Base-by-base conservation (phyloP, 1,139 yeast species). In the Debaryomycetaceae sp. region DNA sequence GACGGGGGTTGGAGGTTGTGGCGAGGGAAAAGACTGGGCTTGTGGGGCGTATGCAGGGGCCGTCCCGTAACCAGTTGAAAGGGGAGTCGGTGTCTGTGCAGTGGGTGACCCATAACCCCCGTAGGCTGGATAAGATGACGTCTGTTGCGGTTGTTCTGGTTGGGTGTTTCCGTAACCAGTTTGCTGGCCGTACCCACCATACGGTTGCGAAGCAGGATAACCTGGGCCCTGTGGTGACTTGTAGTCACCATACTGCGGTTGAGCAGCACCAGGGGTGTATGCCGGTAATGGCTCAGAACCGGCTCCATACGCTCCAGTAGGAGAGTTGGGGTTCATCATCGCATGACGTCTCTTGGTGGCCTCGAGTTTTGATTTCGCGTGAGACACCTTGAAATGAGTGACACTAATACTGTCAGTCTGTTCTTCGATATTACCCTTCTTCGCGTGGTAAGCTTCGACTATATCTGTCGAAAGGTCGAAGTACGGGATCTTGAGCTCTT, bases 401-500 rank as follows among this genome's bases (percentile, higher is more conserved):
- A 92, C 78, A 15, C 89, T 84, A 52, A 92, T 79, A 1, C 86
- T 82, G 57, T 91, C 98, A 1, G 96, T 74, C 55, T 79, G 83
- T 55, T 91, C 97, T 58, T 89, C 96, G 42, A 91, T 79, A 51
- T 88, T 83, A 30, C 98, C 98, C 59, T 95, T 83, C 70, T 92
- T 92, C 47, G 70, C 72, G 34, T 65, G 65, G 65, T 85, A 92
- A 2, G 92, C 84, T 57, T 87, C 92, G 41, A 85, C 75, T 50
- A 92, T 86, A 59, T 89, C 98, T 38, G 87, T 73, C 39, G 77
- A 71, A 58, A 92, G 71, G 60, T 92, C 96, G 65, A 92, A 92
- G 67, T 92, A 91, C 11, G 98, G 96, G 49, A 92, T 92, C 69
- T 92, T 89, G 85, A 91, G 82, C 61, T 88, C 96, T 65, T 91